Conservation (phyloP, 2,329 filamentous ascomycete species). For the Aspergillus sp. region DNA sequence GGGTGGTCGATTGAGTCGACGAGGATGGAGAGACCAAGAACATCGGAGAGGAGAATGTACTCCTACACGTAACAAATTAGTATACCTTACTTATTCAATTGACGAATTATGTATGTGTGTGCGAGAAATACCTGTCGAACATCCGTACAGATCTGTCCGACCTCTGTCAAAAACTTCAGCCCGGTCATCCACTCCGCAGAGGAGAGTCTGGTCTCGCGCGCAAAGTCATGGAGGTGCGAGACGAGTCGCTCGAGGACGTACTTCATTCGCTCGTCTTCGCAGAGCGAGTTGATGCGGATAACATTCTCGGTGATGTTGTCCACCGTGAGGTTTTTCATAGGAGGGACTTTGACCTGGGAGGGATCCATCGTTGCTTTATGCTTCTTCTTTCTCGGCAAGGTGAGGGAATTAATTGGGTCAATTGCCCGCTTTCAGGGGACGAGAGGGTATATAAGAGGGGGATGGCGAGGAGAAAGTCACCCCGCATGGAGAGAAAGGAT, state of each 20-base stretch:
- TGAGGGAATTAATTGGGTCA: not conserved
- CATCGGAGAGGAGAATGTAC: constrained; percentile 79
- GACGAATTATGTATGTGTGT: not conserved
- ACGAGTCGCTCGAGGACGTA: constrained; percentile 74
- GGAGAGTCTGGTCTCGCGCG: constrained; percentile 72
- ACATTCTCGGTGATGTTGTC: constrained; percentile 80
- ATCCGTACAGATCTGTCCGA: constrained; percentile 72
- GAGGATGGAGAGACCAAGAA: constrained; percentile 75
- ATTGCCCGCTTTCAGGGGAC: not conserved
- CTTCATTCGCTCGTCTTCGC: constrained; percentile 62
- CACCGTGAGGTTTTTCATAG: constrained; percentile 68
- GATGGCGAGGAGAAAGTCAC: not conserved
- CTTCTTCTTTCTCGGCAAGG: not conserved
- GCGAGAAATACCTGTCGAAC: constrained; percentile 61
- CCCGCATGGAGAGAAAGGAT: not conserved
- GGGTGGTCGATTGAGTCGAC: constrained; percentile 83
- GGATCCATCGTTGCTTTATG: constrained; percentile 37
- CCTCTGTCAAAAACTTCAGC: constrained; percentile 68
- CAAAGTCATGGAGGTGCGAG: constrained; percentile 78
- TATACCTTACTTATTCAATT: not conserved
- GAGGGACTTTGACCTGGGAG: constrained; percentile 41
- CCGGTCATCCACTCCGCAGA: constrained; percentile 77
- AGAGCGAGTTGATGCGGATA: constrained; percentile 71
- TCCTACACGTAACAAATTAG: constrained; percentile 48
- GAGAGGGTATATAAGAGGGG: not conserved